Evolutionary conservation across 257 asterid species (phyloP).

Genomic region (Solanum okadae): DNA sequence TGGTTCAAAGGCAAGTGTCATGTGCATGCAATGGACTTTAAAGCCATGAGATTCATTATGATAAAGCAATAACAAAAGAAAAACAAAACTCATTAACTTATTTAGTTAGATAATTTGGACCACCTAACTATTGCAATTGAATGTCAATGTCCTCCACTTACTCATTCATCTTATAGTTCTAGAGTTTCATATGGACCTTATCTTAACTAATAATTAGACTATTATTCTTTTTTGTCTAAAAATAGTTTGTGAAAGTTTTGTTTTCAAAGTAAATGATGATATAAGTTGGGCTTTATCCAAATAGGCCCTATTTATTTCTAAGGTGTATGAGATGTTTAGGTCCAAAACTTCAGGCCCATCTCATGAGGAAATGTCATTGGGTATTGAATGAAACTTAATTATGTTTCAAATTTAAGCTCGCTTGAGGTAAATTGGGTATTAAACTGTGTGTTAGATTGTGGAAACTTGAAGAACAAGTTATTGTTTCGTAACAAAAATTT

Average conservation of each 20-base stretch:
- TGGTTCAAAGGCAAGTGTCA: slow-evolving; percentile 16
- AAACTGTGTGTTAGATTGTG: too few species aligned
- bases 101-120: slow-evolving; percentile 3
- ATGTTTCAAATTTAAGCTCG: too few species aligned
- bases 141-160: background rate
- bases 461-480: too few species aligned
- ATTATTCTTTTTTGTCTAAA: background rate
- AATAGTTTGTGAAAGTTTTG: background rate
- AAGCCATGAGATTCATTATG: slow-evolving; percentile 17
- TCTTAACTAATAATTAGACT: background rate
- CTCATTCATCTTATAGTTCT: background rate
- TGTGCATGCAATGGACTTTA: slow-evolving; percentile 18
- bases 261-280: background rate
- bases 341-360: background rate
- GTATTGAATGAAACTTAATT: too few species aligned
- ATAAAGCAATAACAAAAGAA: background rate
- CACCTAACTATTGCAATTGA: background rate
- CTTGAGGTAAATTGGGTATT: too few species aligned
- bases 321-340: background rate
- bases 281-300: background rate
- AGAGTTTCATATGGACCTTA: background rate
- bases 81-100: background rate
- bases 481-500: background rate
- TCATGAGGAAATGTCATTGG: too few species aligned
- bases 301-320: background rate